Conservation (phyloP, 306 rosid species). For the Mucuna pruriens region DNA sequence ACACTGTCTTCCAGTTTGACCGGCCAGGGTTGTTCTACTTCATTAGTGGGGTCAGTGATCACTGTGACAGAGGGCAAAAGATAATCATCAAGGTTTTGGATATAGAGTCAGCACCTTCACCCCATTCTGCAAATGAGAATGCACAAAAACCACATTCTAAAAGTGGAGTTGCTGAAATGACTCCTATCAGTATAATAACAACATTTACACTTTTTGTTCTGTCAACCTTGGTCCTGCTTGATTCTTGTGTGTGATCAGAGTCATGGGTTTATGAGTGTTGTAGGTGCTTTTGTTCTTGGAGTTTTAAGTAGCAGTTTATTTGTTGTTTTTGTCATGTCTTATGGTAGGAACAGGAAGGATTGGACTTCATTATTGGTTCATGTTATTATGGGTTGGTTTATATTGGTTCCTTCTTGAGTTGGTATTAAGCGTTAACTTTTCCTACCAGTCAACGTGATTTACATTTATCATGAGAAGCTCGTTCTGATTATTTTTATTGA, state of each 20-base stretch:
- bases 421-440: not conserved
- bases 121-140: conserved; percentile 37
- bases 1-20: conserved; percentile 50
- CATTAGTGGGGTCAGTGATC: conserved; percentile 84
- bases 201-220: conserved; percentile 21
- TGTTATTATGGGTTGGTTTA: not conserved
- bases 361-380: not conserved
- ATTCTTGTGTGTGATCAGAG: not conserved
- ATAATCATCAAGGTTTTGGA: conserved; percentile 76
- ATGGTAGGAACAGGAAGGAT: not conserved
- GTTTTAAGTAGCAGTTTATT: not conserved
- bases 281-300: not conserved
- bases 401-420: conserved; percentile 1
- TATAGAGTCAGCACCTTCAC: conserved; percentile 43
- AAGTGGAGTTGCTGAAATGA: conserved; percentile 35
- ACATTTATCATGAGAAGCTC: not conserved
- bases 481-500: not conserved
- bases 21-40: conserved; percentile 76
- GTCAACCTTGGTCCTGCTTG: conserved; percentile 34
- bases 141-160: conserved; percentile 5
- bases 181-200: conserved; percentile 18
- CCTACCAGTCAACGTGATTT: not conserved
- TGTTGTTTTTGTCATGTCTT: not conserved
- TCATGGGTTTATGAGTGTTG: not conserved
- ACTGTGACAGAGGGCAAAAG: conserved; percentile 73